Evolutionary conservation across 148 eudicot genomes (phyloP).

Genomic region (Camellia japonica): DNA sequence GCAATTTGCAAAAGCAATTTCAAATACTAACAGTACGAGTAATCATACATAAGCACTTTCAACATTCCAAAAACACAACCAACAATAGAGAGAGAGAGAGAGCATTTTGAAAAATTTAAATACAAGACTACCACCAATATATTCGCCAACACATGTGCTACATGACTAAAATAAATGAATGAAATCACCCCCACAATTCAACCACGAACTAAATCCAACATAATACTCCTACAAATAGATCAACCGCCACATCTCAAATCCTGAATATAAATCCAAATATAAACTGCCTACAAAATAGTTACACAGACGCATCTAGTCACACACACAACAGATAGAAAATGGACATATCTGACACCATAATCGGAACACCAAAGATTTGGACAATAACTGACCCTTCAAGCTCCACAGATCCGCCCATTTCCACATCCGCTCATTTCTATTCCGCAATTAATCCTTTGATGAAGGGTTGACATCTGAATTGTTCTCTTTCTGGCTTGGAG

Average conservation of each 20-base stretch:
- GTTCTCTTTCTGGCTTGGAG: slow-evolving; percentile 37
- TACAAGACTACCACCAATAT: neutral
- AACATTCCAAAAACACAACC: no score
- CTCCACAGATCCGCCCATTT: neutral
- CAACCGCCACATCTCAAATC: no score
- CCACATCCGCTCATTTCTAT: neutral
- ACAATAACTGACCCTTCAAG: neutral
- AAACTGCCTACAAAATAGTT: slow-evolving; percentile 1
- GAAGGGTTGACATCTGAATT: slow-evolving; percentile 32
- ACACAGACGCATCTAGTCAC: neutral
- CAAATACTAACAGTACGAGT: no score
- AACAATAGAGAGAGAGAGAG: no score
- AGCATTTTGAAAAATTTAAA: neutral
- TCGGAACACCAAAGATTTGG: neutral
- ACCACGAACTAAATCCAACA: neutral
- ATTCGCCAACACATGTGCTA: neutral
- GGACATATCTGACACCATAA: slow-evolving; percentile 6
- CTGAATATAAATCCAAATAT: no score
- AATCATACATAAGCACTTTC: no score
- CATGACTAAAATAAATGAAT: neutral
- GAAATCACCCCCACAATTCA: neutral
- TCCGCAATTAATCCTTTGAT: slow-evolving; percentile 26
- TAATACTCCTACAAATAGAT: neutral
- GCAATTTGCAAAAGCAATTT: no score
- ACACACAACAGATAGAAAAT: neutral